These are phyloP conservation scores for Elsinoe ampelina DNA, from an alignment of 2,329 filamentous ascomycete genomes.

Conservation along the genomic window DNA sequence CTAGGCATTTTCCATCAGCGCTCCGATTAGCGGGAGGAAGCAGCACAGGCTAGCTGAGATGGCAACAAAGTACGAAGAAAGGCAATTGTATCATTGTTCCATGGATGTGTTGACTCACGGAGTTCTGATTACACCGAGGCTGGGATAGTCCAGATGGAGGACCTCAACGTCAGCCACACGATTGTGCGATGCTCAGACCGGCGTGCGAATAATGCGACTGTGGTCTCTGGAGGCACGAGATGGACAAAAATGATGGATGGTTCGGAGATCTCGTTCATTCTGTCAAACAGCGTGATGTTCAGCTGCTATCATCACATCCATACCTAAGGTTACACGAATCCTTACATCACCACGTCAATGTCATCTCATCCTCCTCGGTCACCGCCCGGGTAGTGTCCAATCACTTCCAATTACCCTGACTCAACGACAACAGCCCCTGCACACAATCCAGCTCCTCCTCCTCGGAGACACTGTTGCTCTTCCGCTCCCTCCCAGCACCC, in stretches of 20 bases:
- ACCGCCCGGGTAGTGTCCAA: neutral
- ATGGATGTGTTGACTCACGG: neutral
- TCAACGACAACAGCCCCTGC: conserved; percentile 77
- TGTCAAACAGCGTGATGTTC: neutral
- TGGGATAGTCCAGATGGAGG: too few species aligned
- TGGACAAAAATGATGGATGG: too few species aligned
- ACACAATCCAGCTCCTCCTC: conserved; percentile 73
- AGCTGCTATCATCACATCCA: neutral
- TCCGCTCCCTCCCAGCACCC: conserved; percentile 40
- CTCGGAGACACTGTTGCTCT: conserved; percentile 30
- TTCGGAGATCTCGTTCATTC: too few species aligned
- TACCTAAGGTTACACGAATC: neutral
- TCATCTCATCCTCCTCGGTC: neutral
- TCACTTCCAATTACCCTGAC: conserved; percentile 76
- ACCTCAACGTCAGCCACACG: too few species aligned
- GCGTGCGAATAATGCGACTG: too few species aligned
- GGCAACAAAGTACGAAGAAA: too few species aligned
- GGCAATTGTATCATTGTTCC: neutral
- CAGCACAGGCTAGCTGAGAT: too few species aligned
- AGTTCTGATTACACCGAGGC: neutral
- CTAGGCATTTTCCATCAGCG: conserved; percentile 6
- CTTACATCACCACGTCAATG: neutral
- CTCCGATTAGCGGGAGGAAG: neutral
- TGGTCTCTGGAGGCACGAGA: neutral
- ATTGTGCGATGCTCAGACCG: too few species aligned